These are phyloP conservation scores for Alternaria brassicicola DNA, from an alignment of 2,329 filamentous ascomycete genomes.

Conservation along the genomic window DNA sequence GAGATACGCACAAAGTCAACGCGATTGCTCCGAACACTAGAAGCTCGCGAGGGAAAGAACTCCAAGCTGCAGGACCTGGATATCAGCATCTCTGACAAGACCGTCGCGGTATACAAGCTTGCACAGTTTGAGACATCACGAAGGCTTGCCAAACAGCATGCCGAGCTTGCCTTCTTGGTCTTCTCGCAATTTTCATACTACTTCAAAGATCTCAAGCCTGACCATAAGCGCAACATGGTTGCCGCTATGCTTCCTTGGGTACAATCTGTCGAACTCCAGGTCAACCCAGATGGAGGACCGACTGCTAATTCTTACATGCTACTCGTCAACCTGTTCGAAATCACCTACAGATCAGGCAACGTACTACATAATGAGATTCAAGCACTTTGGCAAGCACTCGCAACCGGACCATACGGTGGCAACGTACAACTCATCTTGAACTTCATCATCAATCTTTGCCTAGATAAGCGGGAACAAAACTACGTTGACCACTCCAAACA, in stretches of 20 bases:
- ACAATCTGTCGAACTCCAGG: constrained; percentile 87
- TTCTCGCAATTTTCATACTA: constrained; percentile 95
- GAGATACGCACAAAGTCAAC: constrained; percentile 89
- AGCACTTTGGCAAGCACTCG: constrained; percentile 94
- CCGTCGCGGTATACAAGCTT: constrained; percentile 95
- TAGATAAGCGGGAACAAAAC: constrained; percentile 94
- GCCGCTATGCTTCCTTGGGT: constrained; percentile 96
- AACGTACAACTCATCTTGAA: constrained; percentile 95
- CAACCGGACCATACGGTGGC: constrained; percentile 87
- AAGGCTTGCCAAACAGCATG: constrained; percentile 83
- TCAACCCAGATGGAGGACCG: constrained; percentile 89
- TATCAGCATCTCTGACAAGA: constrained; percentile 98
- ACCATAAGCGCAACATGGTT: constrained; percentile 89
- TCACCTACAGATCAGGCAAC: constrained; percentile 89
- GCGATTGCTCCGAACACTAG: constrained; percentile 77
- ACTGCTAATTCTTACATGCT: constrained; percentile 93
- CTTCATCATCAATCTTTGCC: constrained; percentile 92
- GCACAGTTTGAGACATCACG: constrained; percentile 97
- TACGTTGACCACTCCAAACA: constrained; percentile 99
- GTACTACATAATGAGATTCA: constrained; percentile 95
- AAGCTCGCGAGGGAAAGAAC: constrained; percentile 80
- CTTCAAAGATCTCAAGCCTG: constrained; percentile 84
- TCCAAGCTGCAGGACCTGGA: constrained; percentile 97
- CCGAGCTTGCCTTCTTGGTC: constrained; percentile 87
- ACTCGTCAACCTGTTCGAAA: constrained; percentile 91